phyloP scores from a whole-genome alignment of 371 early-diverging fungal genomes.

The Chytridium lagenaria region DNA sequence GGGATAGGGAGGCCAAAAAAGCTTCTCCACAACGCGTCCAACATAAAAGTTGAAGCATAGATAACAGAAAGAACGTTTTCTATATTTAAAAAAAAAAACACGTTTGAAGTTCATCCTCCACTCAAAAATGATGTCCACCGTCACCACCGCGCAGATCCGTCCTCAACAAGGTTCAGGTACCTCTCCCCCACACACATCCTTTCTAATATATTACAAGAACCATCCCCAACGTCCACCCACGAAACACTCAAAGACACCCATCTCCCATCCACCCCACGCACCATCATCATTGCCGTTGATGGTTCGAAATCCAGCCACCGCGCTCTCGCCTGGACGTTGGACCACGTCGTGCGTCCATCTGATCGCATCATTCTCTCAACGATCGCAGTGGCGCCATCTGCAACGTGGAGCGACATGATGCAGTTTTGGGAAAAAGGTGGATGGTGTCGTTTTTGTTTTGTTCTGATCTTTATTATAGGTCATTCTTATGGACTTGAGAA shows the following conservation, averaged over 20 bases:
- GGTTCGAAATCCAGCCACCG: neutral
- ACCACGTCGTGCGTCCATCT: neutral
- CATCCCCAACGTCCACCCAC: too few species aligned
- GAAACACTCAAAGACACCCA: too few species aligned
- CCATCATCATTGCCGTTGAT: constrained; percentile 15
- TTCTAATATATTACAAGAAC: too few species aligned
- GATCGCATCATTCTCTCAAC: constrained; percentile 1
- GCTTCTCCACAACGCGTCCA: too few species aligned
- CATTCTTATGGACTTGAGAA: constrained; percentile 5
- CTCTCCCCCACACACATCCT: too few species aligned
- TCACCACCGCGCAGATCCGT: constrained; percentile 1
- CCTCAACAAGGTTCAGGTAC: too few species aligned
- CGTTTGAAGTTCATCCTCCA: too few species aligned
- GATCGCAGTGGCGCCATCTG: neutral
- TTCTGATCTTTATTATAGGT: neutral
- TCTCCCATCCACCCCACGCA: constrained; percentile 4
- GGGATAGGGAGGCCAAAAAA: too few species aligned
- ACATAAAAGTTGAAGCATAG: too few species aligned
- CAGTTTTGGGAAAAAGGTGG: constrained; percentile 1
- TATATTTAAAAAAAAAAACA: too few species aligned
- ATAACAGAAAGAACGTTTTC: too few species aligned
- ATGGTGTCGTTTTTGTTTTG: neutral
- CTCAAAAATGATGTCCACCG: constrained; percentile 13
- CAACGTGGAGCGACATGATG: constrained; percentile 9
- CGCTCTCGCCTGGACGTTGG: constrained; percentile 12